Evolutionary conservation across 2,329 filamentous ascomycete species (phyloP).

Genomic region (Microsporum ferrugineum): DNA sequence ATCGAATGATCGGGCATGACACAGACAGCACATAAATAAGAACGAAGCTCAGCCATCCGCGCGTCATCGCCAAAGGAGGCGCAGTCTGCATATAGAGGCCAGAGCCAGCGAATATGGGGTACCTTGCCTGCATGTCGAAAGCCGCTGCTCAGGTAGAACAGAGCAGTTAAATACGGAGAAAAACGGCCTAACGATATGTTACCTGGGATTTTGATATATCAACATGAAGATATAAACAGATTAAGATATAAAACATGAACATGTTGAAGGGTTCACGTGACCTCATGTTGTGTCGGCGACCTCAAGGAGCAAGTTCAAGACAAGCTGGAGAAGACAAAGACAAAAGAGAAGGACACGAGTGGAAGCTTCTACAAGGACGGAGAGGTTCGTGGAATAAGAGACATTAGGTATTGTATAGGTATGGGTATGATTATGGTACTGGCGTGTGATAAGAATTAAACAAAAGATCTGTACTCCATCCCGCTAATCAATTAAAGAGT

Average conservation of each 20-base stretch:
- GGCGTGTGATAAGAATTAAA: neutral
- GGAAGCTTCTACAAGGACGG: neutral
- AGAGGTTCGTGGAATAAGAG: neutral
- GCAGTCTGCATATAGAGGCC: neutral
- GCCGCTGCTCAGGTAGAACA: neutral
- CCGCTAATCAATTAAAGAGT: constrained; percentile 1
- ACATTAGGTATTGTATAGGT: constrained; percentile 1
- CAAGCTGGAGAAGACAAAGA: no score
- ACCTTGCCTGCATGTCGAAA: neutral
- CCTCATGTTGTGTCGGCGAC: no score
- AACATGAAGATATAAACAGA: no score
- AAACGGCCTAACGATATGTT: no score
- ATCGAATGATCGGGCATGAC: no score
- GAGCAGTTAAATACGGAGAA: neutral
- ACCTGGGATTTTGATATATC: no score
- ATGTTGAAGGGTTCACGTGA: no score
- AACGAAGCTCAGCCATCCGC: constrained; percentile 1
- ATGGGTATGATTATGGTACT: neutral
- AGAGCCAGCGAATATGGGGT: neutral
- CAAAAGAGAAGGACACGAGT: no score
- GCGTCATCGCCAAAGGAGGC: neutral
- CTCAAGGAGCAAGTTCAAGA: no score
- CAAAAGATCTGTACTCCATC: neutral
- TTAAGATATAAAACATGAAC: no score
- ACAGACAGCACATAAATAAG: neutral